A percentile compares a stretch with the other conserved stretches of the same genome.
Evolutionary conservation across 805 yeast species (phyloP).

Genomic region (Scheffersomyces amazonensis): DNA sequence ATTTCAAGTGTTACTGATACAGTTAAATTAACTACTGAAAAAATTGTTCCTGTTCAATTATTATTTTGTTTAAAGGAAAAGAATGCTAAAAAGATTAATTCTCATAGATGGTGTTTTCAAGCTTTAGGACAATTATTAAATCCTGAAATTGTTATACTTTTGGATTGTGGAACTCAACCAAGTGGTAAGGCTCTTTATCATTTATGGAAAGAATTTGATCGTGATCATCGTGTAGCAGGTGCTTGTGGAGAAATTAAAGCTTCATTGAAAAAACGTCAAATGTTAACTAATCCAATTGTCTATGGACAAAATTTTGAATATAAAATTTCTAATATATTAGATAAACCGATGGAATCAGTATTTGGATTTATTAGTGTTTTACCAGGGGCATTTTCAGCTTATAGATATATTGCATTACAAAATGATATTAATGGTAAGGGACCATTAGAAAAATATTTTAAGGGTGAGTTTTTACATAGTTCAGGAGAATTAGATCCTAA

Average conservation of each 20-base stretch:
- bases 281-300: conserved; percentile 57
- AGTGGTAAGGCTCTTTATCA: conserved; percentile 53
- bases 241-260: conserved; percentile 74
- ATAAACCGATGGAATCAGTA: conserved; percentile 62
- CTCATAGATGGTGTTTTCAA: conserved; percentile 69
- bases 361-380: conserved; percentile 65
- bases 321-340: conserved; percentile 64
- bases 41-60: conserved; percentile 62
- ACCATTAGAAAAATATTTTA: conserved; percentile 64
- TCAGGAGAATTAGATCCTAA: conserved; percentile 60
- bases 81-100: conserved; percentile 63
- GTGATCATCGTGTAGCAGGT: conserved; percentile 59
- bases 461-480: conserved; percentile 57
- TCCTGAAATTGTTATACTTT: conserved; percentile 54
- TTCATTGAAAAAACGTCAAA: conserved; percentile 44
- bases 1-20: conserved; percentile 45
- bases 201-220: conserved; percentile 62
- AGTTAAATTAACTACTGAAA: conserved; percentile 48
- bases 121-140: conserved; percentile 56
- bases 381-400: conserved; percentile 71
- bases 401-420: conserved; percentile 55
- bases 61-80: conserved; percentile 60
- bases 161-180: conserved; percentile 69
- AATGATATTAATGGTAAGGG: conserved; percentile 53
- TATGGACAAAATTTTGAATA: conserved; percentile 68